Base-by-base conservation (phyloP, 768 basidiomycete species). In the Agaricus blazei region DNA sequence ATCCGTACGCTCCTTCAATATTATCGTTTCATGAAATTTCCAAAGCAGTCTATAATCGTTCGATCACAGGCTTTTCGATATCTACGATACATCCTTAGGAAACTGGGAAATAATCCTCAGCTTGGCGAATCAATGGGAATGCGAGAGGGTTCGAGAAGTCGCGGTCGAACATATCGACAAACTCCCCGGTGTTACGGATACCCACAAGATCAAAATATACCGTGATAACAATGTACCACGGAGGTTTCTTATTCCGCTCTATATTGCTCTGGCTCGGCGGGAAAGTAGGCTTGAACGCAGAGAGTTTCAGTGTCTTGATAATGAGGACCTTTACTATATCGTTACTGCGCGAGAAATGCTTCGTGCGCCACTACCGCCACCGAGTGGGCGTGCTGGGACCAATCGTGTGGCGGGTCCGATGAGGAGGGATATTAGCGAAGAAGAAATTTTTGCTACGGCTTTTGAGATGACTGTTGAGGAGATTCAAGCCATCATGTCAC, bases 1-100 rank as follows among this genome's bases (percentile, higher is more conserved):
- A 82, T 43, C 73, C 74, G 79, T 81, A 57, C 57, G 75, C 71
- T 31, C 11, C 34, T 34, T 11, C 11, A 6, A 34, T 62, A 3
- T 11, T 24, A 11, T 15, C 27, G 4, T 27, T 36, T 19, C 40
- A 15, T 3, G 15, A 11, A 9, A 9, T 27, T 1, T 37, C 31
- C 31, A 12, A 11, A 34, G 34, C 5, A 29, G 34, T 34, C 8
- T 14, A 4, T 28, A 28, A 41, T 12, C 8, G 19, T 8, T 29
- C 14, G 14, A 29, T 19, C 49, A n/a, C 36, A 29, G 37, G 48
- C 26, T n/a, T 12, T 41, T 11, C 46, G 12, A 24, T 34, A 31
- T 43, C 15, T 45, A 44, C n/a, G 9, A 52, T 19, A 43, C 51
- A 1, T 19, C 51, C 6, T 19, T 40, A 14, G 23, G 34, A 19